Evolutionary conservation across 2,329 filamentous ascomycete genomes (phyloP).

Genomic region (Nectriaceae sp.): DNA sequence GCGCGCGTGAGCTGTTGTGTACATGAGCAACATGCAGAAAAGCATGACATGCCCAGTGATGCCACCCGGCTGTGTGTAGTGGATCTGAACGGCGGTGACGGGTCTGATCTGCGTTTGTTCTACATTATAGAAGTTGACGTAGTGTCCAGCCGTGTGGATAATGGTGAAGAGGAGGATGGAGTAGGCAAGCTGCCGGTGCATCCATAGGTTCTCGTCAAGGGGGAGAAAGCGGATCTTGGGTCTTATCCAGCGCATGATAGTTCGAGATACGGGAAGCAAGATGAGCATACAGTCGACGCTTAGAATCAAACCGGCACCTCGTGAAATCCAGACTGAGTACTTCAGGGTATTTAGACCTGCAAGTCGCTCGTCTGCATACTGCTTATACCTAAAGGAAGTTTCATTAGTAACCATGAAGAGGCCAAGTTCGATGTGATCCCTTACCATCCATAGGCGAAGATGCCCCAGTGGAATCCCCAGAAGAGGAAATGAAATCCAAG

Average conservation of each 20-base stretch:
- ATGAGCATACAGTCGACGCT: conserved; percentile 86
- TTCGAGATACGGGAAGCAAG: conserved; percentile 91
- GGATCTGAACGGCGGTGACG: conserved; percentile 81
- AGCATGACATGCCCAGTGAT: conserved; percentile 98
- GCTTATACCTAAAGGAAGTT: conserved; percentile 67
- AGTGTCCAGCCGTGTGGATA: conserved; percentile 78
- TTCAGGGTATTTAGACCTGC: conserved; percentile 77
- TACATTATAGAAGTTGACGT: conserved; percentile 98
- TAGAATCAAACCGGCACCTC: conserved; percentile 86
- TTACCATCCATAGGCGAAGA: conserved; percentile 88
- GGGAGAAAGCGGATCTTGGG: conserved; percentile 88
- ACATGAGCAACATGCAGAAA: conserved; percentile 98
- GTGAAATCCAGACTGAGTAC: conserved; percentile 94
- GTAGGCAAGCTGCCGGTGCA: conserved; percentile 94
- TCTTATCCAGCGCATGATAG: conserved; percentile 78
- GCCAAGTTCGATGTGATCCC: conserved; percentile 30
- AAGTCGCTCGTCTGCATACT: conserved; percentile 67
- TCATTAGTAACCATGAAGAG: conserved; percentile 1
- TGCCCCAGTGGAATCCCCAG: conserved; percentile 73
- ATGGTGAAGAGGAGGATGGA: conserved; percentile 80
- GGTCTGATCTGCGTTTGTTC: conserved; percentile 82
- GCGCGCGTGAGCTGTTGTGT: conserved; percentile 88
- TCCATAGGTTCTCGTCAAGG: conserved; percentile 96
- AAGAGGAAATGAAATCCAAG: conserved; percentile 80
- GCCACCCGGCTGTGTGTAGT: conserved; percentile 85